These are phyloP conservation scores for Rubroboletus pulcherrimus DNA, from an alignment of 768 basidiomycete genomes.

Conservation along the genomic window DNA sequence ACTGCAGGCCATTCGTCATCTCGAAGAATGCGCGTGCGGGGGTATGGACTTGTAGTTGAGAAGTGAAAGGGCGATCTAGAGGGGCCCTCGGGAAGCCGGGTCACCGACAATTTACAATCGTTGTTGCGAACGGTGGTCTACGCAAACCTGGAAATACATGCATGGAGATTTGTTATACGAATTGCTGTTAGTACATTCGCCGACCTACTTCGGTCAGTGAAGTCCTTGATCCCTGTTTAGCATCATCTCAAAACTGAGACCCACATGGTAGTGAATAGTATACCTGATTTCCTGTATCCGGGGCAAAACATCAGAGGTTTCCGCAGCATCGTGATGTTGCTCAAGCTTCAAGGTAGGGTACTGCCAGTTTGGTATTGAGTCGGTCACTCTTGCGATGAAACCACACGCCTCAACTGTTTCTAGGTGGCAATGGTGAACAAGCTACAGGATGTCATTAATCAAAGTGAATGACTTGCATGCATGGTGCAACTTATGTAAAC, in stretches of 20 bases:
- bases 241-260: not conserved
- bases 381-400: not conserved
- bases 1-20: not conserved
- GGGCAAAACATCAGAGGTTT: not conserved
- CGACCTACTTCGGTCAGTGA: not conserved
- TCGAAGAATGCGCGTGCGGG: not conserved
- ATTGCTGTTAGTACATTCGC: not conserved
- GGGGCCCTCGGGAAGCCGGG: too few species aligned
- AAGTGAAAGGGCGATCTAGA: too few species aligned
- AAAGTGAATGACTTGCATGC: slow-evolving; percentile 5
- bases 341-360: not conserved
- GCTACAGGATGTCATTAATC: not conserved
- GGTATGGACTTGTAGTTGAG: not conserved
- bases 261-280: not conserved
- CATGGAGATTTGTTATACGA: not conserved
- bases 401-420: too few species aligned
- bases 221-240: not conserved
- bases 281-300: not conserved
- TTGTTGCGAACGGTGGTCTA: not conserved
- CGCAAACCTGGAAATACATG: not conserved
- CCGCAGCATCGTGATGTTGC: not conserved
- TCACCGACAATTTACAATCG: too few species aligned
- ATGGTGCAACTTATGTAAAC: not conserved
- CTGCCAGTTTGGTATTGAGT: not conserved
- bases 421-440: not conserved